These are phyloP conservation scores for Asterophora lycoperdoides DNA, from an alignment of 768 basidiomycete genomes.

Conservation along the genomic window DNA sequence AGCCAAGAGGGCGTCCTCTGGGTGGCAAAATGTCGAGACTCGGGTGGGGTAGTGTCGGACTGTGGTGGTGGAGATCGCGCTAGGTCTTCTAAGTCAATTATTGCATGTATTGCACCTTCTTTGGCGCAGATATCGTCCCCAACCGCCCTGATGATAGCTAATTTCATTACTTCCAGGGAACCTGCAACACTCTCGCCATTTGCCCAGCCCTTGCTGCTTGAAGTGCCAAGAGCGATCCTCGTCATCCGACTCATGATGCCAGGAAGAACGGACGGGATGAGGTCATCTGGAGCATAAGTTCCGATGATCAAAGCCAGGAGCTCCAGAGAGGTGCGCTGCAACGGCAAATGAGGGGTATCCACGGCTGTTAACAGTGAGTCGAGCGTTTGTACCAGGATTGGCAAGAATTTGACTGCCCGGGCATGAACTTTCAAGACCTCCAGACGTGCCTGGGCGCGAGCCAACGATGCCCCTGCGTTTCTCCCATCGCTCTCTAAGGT, in stretches of 20 bases:
- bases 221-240: slow-evolving; percentile 59
- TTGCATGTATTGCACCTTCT: slow-evolving; percentile 52
- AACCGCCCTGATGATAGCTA: slow-evolving; percentile 51
- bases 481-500: slow-evolving; percentile 33
- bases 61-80: slow-evolving; percentile 26
- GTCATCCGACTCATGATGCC: slow-evolving; percentile 78
- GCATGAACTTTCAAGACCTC: slow-evolving; percentile 40
- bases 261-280: slow-evolving; percentile 70
- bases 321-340: slow-evolving; percentile 64
- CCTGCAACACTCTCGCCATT: slow-evolving; percentile 63
- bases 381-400: slow-evolving; percentile 81
- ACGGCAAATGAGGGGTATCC: slow-evolving; percentile 49
- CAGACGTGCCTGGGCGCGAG: slow-evolving; percentile 26
- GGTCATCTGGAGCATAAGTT: slow-evolving; percentile 47
- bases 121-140: slow-evolving; percentile 63
- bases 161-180: slow-evolving; percentile 54
- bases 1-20: slow-evolving; percentile 74
- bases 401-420: slow-evolving; percentile 50
- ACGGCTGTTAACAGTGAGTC: slow-evolving; percentile 63
- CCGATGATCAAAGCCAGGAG: slow-evolving; percentile 53
- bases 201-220: slow-evolving; percentile 60
- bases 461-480: slow-evolving; percentile 17
- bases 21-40: slow-evolving; percentile 43
- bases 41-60: slow-evolving; percentile 15
- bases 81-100: slow-evolving; percentile 65